Conservation (phyloP, 2,329 filamentous ascomycete genomes). For the Tolypocladium inflatum region DNA sequence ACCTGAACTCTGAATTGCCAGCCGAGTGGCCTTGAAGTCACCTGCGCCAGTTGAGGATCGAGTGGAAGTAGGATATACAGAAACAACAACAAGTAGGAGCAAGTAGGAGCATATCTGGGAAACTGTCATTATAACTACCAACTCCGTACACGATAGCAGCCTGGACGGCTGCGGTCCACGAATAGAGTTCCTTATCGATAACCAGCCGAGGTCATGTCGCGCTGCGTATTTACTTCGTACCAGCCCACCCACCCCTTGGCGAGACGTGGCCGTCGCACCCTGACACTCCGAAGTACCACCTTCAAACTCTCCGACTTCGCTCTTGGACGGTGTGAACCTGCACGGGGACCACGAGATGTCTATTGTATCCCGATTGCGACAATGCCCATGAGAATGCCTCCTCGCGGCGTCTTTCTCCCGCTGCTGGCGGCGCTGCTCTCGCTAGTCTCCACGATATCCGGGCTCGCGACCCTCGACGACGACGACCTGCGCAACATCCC, state of each 20-base stretch:
- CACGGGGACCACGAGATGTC: neutral
- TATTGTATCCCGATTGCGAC: neutral
- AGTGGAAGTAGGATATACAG: too few species aligned
- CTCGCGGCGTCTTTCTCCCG: neutral
- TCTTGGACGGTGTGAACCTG: neutral
- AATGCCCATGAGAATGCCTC: neutral
- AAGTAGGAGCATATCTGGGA: too few species aligned
- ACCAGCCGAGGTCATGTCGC: neutral
- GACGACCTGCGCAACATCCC: slow-evolving; percentile 63
- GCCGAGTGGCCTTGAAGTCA: neutral
- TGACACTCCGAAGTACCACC: neutral
- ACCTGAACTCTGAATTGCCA: neutral
- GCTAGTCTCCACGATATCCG: slow-evolving; percentile 16
- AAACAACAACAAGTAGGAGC: too few species aligned
- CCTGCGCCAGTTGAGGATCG: too few species aligned
- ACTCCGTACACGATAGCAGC: too few species aligned
- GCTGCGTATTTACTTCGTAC: neutral
- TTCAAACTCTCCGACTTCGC: neutral
- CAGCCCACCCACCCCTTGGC: neutral
- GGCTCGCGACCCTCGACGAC: slow-evolving; percentile 57
- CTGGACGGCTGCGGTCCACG: too few species aligned
- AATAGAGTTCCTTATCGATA: neutral
- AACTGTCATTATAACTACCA: too few species aligned
- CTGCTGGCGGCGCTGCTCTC: slow-evolving; percentile 4
- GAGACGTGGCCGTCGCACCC: neutral